phyloP scores from a whole-genome alignment of 306 rosid species.

The Acacia crassicarpa region DNA sequence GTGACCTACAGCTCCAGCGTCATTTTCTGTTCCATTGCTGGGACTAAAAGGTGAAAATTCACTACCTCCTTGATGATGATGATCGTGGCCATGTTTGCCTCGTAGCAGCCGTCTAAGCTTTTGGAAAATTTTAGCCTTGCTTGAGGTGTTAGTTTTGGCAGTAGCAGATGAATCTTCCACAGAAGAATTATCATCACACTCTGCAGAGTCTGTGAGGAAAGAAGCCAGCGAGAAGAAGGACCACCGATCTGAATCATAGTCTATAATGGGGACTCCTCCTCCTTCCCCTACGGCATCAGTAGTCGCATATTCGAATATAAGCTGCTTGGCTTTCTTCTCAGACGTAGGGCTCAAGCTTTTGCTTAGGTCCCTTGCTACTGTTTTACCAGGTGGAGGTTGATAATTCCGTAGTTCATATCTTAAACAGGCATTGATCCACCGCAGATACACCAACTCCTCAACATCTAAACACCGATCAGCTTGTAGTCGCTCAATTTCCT shows the following conservation, averaged over 20 bases:
- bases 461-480: slow-evolving; percentile 64
- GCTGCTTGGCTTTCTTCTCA: slow-evolving; percentile 80
- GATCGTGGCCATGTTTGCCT: slow-evolving; percentile 51
- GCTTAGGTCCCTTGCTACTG: slow-evolving; percentile 83
- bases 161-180: slow-evolving; percentile 41
- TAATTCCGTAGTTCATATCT: slow-evolving; percentile 72
- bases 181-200: slow-evolving; percentile 51
- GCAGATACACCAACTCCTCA: slow-evolving; percentile 83
- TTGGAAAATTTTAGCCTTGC: slow-evolving; percentile 47
- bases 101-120: slow-evolving; percentile 65
- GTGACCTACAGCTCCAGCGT: slow-evolving; percentile 35
- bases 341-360: slow-evolving; percentile 75
- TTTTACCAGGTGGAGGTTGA: slow-evolving; percentile 70
- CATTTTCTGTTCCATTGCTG: slow-evolving; percentile 33
- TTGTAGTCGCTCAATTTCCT: slow-evolving; percentile 65
- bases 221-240: slow-evolving; percentile 64
- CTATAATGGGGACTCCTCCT: slow-evolving; percentile 42
- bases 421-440: slow-evolving; percentile 95
- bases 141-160: slow-evolving; percentile 38
- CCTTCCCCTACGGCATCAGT: slow-evolving; percentile 44
- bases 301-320: slow-evolving; percentile 81
- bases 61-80: slow-evolving; percentile 43
- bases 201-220: slow-evolving; percentile 53
- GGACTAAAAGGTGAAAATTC: slow-evolving; percentile 40
- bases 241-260: slow-evolving; percentile 72